phyloP scores from a whole-genome alignment of 2,329 filamentous ascomycete genomes.

The Plenodomus lindquistii region DNA sequence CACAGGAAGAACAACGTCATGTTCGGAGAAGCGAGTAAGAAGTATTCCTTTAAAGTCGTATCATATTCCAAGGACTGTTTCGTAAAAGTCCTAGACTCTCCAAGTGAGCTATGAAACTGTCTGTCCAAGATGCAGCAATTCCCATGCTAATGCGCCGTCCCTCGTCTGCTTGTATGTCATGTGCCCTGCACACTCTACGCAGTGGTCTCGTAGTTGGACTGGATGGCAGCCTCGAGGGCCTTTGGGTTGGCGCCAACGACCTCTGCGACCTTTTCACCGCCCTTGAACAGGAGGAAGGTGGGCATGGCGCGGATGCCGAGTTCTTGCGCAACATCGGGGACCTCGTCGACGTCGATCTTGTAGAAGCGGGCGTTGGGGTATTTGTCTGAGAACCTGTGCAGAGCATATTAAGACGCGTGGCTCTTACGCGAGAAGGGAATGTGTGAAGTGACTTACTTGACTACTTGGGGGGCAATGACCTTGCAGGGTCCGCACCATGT shows the following conservation, averaged over 20 bases:
- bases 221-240: constrained; percentile 62
- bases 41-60: constrained; percentile 3
- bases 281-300: constrained; percentile 84
- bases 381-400: constrained; percentile 60
- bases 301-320: constrained; percentile 89
- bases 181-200: constrained; percentile 20
- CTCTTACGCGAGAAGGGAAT: neutral
- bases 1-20: neutral
- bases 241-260: constrained; percentile 80
- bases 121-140: neutral
- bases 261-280: constrained; percentile 71
- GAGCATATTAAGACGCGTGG: constrained; percentile 5
- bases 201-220: constrained; percentile 42
- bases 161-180: constrained; percentile 8
- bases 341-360: constrained; percentile 89
- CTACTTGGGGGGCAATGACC: constrained; percentile 77
- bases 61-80: constrained; percentile 24
- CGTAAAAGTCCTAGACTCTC: constrained; percentile 13
- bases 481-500: constrained; percentile 96
- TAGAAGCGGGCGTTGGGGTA: constrained; percentile 71
- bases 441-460: constrained; percentile 55
- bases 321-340: constrained; percentile 74
- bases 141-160: constrained; percentile 14
- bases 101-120: neutral
- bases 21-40: neutral